Conservation (phyloP, 176 grass and related monocot genomes). For the Eleusine coracana region DNA sequence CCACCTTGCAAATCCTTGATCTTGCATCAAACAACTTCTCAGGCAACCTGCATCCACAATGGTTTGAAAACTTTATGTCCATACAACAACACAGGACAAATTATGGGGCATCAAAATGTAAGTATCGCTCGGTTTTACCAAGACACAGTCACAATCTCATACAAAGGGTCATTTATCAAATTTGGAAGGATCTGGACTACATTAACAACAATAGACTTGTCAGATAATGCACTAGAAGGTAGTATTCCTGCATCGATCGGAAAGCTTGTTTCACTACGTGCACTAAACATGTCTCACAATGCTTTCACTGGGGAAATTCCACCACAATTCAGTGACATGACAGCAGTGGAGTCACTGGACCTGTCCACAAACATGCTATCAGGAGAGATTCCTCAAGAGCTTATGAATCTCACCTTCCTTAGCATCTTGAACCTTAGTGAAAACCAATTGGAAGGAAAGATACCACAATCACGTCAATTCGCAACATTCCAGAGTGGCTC, state of each 20-base stretch:
- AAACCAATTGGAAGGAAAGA: neutral
- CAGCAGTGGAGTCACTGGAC: slow-evolving; percentile 36
- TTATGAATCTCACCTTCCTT: slow-evolving; percentile 39
- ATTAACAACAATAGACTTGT: slow-evolving; percentile 20
- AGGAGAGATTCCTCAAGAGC: slow-evolving; percentile 27
- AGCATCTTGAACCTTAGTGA: slow-evolving; percentile 30
- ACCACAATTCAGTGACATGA: slow-evolving; percentile 3
- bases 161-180: neutral
- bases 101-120: neutral
- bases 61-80: neutral
- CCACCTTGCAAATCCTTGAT: slow-evolving; percentile 43
- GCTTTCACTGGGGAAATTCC: slow-evolving; percentile 20
- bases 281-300: slow-evolving; percentile 32
- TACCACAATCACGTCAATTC: slow-evolving; percentile 17
- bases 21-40: slow-evolving; percentile 45
- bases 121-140: neutral
- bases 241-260: neutral
- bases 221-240: slow-evolving; percentile 9
- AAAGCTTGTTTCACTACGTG: neutral
- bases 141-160: neutral
- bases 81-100: neutral
- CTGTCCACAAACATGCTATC: slow-evolving; percentile 44
- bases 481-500: neutral
- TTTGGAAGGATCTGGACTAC: slow-evolving; percentile 23
- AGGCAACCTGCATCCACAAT: slow-evolving; percentile 1